phyloP scores from a whole-genome alignment of 2,329 filamentous ascomycete genomes.

The Arthrobotrys iridis region DNA sequence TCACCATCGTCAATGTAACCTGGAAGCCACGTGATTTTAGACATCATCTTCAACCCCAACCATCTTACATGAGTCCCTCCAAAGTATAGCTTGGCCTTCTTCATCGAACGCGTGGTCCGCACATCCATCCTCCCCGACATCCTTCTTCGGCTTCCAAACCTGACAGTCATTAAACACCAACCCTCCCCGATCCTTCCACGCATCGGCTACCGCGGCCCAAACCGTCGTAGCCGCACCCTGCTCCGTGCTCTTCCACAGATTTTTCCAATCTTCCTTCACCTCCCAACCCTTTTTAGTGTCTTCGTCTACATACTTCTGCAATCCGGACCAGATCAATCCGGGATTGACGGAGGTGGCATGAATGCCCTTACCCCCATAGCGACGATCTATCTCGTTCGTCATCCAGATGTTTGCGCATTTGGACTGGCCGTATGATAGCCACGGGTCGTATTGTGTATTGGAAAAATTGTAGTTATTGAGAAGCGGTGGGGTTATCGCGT shows the following conservation, averaged over 20 bases:
- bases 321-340: conserved; percentile 62
- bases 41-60: conserved; percentile 1
- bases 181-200: conserved; percentile 65
- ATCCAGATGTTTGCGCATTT: conserved; percentile 68
- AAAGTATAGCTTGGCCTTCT: neutral
- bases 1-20: too few relatives aligned
- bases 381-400: conserved; percentile 66
- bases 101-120: conserved; percentile 56
- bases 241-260: conserved; percentile 60
- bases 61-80: neutral
- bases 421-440: conserved; percentile 64
- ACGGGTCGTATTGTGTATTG: conserved; percentile 60
- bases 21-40: too few relatives aligned
- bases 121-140: conserved; percentile 59
- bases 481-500: conserved; percentile 60
- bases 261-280: conserved; percentile 53
- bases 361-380: conserved; percentile 63
- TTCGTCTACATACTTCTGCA: conserved; percentile 58
- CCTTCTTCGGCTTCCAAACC: conserved; percentile 59
- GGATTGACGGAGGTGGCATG: conserved; percentile 65
- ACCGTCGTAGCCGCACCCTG: conserved; percentile 67
- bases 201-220: conserved; percentile 63
- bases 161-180: conserved; percentile 64
- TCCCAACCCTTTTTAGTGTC: conserved; percentile 54
- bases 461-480: conserved; percentile 63